Base-by-base conservation (phyloP, 2,329 filamentous ascomycete species). In the Aspergillus sp. region DNA sequence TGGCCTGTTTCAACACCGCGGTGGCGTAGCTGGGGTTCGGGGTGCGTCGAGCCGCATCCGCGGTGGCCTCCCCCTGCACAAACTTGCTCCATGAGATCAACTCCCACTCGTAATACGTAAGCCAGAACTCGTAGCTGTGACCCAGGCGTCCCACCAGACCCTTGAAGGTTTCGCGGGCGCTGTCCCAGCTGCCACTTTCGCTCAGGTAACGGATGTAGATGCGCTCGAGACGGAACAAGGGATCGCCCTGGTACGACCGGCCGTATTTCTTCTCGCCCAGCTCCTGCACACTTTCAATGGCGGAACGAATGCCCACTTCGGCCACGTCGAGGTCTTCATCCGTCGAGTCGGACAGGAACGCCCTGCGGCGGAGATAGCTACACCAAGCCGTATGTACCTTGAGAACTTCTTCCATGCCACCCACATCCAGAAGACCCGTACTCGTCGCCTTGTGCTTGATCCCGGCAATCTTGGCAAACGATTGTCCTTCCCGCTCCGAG, bases 381-480 rank as follows among this genome's bases (percentile, higher is more conserved):
- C 93, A 97, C 94, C 94, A 99, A 0, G 92, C 88, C 49, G 90
- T 86, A 65, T 97, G 91, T 65, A 97, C 90, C 63, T 96, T 91
- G 54, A 97, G 82, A 29, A 97, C 85, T 59, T 92, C 89, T 46
- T 91, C 85, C 80, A 97, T 88, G 20, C 91, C 92, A 56, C 91
- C 86, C 57, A 88, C 86, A 68, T 96, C 91, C 4, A 97, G 79
- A 40, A 95, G 80, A 7, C 91, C 87, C 20, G 90, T 91, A 65
- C 87, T 90, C 0, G 92, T 97, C 5, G 94, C 94, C 41, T 87
- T 86, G 70, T 97, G 91, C 72, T 99, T 99, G 70, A 97, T 91
- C 38, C 86, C 81, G 63, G 95, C 90, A 48, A 97, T 89, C 46
- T 89, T 88, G 20, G 87, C 79, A 63, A 96, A 96, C 0, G 87